These are phyloP conservation scores for Colletotrichum sp. DNA, from an alignment of 2,329 filamentous ascomycete genomes.

Conservation along the genomic window DNA sequence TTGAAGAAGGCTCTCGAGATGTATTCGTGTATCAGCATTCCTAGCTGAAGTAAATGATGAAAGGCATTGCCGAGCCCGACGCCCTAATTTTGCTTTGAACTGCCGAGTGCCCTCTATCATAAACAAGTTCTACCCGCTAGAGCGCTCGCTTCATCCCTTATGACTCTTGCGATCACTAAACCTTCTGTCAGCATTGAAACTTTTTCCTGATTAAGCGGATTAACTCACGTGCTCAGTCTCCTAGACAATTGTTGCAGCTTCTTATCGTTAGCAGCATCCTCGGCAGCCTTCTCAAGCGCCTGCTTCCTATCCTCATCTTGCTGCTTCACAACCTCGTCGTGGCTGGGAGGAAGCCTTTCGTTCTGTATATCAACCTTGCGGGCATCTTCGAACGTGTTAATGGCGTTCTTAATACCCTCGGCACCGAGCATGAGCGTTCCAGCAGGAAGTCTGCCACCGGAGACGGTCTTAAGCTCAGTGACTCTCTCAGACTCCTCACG, in stretches of 20 bases:
- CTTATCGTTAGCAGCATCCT: slow-evolving; percentile 91
- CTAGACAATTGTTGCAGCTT: slow-evolving; percentile 85
- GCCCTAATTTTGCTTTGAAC: slow-evolving; percentile 13
- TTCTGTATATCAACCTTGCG: slow-evolving; percentile 97
- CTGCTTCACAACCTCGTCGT: slow-evolving; percentile 87
- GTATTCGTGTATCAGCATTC: slow-evolving; percentile 15
- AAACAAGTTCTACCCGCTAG: neutral
- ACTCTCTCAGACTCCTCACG: slow-evolving; percentile 97
- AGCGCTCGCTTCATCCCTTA: slow-evolving; percentile 1
- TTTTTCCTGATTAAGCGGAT: neutral
- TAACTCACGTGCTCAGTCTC: slow-evolving; percentile 91
- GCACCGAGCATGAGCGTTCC: slow-evolving; percentile 98
- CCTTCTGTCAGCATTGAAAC: neutral
- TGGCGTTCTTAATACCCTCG: slow-evolving; percentile 98
- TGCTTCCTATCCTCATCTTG: slow-evolving; percentile 81
- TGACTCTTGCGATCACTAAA: slow-evolving; percentile 36
- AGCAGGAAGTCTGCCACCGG: slow-evolving; percentile 88
- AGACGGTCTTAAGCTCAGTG: slow-evolving; percentile 95
- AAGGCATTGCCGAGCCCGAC: slow-evolving; percentile 11
- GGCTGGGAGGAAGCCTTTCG: slow-evolving; percentile 87
- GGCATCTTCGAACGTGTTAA: slow-evolving; percentile 95
- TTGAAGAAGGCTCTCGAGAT: neutral
- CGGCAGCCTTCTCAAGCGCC: slow-evolving; percentile 83
- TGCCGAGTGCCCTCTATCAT: slow-evolving; percentile 7
- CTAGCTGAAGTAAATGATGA: slow-evolving; percentile 8